Evolutionary conservation across 331 rosid genomes (phyloP).

Genomic region (Dryas integrifolia): DNA sequence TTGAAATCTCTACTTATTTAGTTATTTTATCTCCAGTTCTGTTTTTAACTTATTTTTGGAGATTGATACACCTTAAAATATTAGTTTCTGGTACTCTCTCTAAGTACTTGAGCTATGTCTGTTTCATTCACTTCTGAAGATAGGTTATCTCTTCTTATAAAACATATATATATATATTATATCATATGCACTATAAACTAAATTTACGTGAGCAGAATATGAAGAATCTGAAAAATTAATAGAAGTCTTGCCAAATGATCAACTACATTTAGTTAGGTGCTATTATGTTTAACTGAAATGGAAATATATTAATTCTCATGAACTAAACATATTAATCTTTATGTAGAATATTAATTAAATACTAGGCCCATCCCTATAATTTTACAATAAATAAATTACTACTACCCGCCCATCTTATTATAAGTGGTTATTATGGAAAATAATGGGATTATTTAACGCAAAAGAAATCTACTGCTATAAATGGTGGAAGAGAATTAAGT

Average conservation of each 20-base stretch:
- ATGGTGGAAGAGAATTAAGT: not conserved
- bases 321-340: not conserved
- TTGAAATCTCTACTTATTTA: not conserved
- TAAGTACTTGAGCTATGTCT: not conserved
- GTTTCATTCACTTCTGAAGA: not conserved
- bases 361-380: not conserved
- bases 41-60: not conserved
- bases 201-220: not conserved
- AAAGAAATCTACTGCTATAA: not conserved
- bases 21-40: not conserved
- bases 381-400: not conserved
- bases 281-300: slow-evolving; percentile 2
- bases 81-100: not conserved
- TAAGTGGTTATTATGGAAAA: not conserved
- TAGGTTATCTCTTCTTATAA: not conserved
- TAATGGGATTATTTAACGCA: too few species aligned
- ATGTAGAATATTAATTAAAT: not conserved
- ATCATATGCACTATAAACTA: not conserved
- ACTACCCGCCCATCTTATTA: not conserved
- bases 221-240: not conserved
- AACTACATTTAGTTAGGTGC: not conserved
- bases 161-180: too few species aligned
- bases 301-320: not conserved
- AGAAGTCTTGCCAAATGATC: not conserved
- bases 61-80: not conserved